Percentiles rank a stretch among this genome's conserved stretches.
Conservation (phyloP, 768 basidiomycete genomes). For the Inosperma sp. region DNA sequence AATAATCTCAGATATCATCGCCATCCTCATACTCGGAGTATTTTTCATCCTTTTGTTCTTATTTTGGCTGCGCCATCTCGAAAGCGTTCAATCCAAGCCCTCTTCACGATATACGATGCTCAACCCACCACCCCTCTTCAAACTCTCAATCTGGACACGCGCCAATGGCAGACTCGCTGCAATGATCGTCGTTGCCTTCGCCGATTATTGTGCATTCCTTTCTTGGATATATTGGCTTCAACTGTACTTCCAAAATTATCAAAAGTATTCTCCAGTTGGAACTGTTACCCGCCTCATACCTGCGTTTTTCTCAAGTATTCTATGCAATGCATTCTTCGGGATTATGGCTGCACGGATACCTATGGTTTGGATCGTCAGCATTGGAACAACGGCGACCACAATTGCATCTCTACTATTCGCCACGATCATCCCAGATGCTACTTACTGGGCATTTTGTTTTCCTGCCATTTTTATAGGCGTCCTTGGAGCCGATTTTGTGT, state of each 20-base stretch:
- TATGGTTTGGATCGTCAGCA: constrained; percentile 55
- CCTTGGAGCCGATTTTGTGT: constrained; percentile 76
- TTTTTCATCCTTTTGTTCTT: constrained; percentile 53
- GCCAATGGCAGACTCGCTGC: constrained; percentile 58
- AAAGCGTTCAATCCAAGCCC: constrained; percentile 32
- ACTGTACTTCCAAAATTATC: constrained; percentile 71
- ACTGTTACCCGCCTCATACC: constrained; percentile 67
- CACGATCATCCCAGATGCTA: constrained; percentile 47
- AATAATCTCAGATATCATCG: constrained; percentile 55
- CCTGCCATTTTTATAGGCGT: constrained; percentile 61
- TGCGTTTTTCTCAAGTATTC: constrained; percentile 62
- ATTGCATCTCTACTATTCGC: constrained; percentile 63
- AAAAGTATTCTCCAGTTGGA: constrained; percentile 53
- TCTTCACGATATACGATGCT: constrained; percentile 19
- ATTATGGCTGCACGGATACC: constrained; percentile 51
- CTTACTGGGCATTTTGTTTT: constrained; percentile 77
- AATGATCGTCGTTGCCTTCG: constrained; percentile 56
- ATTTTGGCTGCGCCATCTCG: constrained; percentile 61
- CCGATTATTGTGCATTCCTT: constrained; percentile 57
- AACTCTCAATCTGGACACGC: constrained; percentile 55
- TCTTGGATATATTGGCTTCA: constrained; percentile 48
- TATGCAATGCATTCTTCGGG: constrained; percentile 64
- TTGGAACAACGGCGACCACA: constrained; percentile 60
- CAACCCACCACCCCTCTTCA: constrained; percentile 62
- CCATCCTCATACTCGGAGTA: constrained; percentile 59